Evolutionary conservation across 208 protist genomes (phyloP), one percentile per base, ranked within the genome.

Genomic region (Crithidia expoeki): DNA sequence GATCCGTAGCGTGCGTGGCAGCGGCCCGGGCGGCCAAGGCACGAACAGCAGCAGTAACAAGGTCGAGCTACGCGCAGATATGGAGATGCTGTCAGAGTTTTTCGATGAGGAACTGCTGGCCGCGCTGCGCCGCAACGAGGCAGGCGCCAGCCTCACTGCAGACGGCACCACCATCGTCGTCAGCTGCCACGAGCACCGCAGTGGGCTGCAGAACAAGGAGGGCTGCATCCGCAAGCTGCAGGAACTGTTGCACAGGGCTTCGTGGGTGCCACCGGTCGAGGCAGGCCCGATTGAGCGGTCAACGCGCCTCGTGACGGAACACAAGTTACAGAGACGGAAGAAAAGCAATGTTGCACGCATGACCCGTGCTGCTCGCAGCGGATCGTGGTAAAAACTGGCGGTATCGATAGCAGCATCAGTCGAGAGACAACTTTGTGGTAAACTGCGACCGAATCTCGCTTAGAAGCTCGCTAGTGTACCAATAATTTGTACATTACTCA

Each of bases 31-130:
- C 23, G 91, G 91, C 7, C 91, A 96, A 56, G 91, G 88, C 42
- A 74, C 77, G 30, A 92, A 96, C 74, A 92, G 86, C 72, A 88
- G 79, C 76, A 96, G 91, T 75, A 96, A 89, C 74, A 96, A 96
- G 64, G 85, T 96, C 30, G 88, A 96, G 65, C 58, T 96, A 59
- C 85, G 88, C 16, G 81, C 81, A 10, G 78, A 79, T 46, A n/a
- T 96, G 28, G 68, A 76, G 14, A 51, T 74, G 38, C 75, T 96
- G 23, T 64, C 57, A 1, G 73, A 76, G 17, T 71, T 76, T 46
- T 87, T 94, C 53, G 88, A 93, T 33, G 81, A 81, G 32, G 75
- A 80, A 4, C 44, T 93, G n/a, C 76, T 93, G 42, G 30, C 42
- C 0, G 55, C 61, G 33, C 71, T 92, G 40, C 79, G 70, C 12